Conservation (phyloP, 2,329 filamentous ascomycete species). For the Aspergillus pseudoglaucus region DNA sequence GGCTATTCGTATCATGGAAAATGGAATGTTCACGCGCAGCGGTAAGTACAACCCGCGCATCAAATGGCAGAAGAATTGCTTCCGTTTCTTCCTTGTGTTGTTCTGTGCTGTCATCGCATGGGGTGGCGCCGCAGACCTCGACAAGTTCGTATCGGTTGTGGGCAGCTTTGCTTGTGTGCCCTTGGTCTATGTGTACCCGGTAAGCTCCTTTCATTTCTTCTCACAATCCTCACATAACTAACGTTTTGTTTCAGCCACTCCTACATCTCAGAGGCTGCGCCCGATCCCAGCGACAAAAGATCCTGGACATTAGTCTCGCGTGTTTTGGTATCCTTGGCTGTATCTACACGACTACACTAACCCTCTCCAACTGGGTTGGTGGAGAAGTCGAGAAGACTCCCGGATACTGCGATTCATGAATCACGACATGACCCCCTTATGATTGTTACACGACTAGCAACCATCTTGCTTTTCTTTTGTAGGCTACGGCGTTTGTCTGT, state of each 20-base stretch:
- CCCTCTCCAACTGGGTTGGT: conserved; percentile 76
- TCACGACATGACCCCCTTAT: not conserved
- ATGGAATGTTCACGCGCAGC: conserved; percentile 84
- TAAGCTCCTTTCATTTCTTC: conserved; percentile 46
- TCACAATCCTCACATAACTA: conserved; percentile 4
- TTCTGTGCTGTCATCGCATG: conserved; percentile 83
- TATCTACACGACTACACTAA: conserved; percentile 84
- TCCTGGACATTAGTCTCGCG: conserved; percentile 68
- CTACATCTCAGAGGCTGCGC: conserved; percentile 82
- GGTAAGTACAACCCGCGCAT: conserved; percentile 98
- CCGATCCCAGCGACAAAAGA: conserved; percentile 58
- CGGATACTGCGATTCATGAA: conserved; percentile 55
- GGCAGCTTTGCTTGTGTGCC: conserved; percentile 98
- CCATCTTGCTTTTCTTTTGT: conserved; percentile 1
- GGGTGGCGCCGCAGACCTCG: conserved; percentile 84
- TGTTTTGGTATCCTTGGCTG: conserved; percentile 81
- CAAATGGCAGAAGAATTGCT: conserved; percentile 99
- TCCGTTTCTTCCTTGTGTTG: conserved; percentile 87
- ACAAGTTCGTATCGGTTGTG: conserved; percentile 95
- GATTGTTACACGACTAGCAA: not conserved
- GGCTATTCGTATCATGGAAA: conserved; percentile 92
- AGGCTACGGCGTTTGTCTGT: not conserved
- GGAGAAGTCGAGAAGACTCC: conserved; percentile 49
- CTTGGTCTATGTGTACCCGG: conserved; percentile 93
- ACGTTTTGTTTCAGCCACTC: conserved; percentile 57